Percentiles rank a stretch among this genome's conserved stretches.
These are phyloP conservation scores for Epichloe hybrida DNA, from an alignment of 2,329 filamentous ascomycete genomes.

Conservation along the genomic window DNA sequence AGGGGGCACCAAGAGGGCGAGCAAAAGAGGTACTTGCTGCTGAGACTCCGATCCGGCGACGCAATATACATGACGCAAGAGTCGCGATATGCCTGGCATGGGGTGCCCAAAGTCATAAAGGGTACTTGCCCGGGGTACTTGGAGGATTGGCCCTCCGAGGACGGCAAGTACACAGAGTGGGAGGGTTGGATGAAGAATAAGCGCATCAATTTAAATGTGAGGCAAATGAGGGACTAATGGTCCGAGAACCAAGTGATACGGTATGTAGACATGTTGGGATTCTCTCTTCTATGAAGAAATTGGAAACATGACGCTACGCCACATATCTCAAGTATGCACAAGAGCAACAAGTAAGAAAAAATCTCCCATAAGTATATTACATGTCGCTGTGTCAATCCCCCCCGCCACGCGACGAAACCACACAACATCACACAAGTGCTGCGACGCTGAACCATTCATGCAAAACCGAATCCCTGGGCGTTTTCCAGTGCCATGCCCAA, in stretches of 20 bases:
- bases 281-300: no score
- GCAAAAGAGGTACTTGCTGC: conserved; percentile 37
- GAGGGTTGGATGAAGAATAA: conserved; percentile 79
- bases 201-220: conserved; percentile 80
- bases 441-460: conserved; percentile 25
- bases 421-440: background rate
- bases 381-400: background rate
- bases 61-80: conserved; percentile 77
- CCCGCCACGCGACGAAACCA: no score
- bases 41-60: conserved; percentile 72
- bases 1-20: conserved; percentile 5
- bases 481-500: conserved; percentile 76
- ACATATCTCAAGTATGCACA: background rate
- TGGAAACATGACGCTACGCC: no score
- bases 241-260: background rate
- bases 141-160: conserved; percentile 54
- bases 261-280: no score
- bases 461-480: conserved; percentile 77
- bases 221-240: conserved; percentile 59
- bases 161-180: conserved; percentile 52
- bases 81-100: conserved; percentile 87
- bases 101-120: conserved; percentile 73
- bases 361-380: background rate
- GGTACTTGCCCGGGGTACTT: conserved; percentile 67
- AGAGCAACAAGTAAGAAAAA: background rate